Base-by-base conservation (phyloP, 2,329 filamentous ascomycete genomes). In the Pseudogymnoascus sp. region DNA sequence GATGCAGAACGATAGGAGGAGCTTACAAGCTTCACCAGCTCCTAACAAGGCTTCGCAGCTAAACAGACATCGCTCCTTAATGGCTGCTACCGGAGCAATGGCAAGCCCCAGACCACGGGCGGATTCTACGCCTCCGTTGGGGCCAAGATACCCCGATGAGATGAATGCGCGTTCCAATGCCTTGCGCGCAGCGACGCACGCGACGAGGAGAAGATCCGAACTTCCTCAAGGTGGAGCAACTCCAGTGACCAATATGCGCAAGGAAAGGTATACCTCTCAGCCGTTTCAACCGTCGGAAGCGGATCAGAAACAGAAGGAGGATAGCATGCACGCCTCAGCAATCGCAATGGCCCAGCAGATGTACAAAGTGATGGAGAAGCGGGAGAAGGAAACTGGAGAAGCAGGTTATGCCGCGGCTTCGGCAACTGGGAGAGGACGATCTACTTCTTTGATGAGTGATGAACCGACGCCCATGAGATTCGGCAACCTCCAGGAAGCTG, bases 281-380 rank as follows among this genome's bases (percentile, higher is more conserved):
- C 91, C 92, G 3, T 87, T 87, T 0, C 84, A 95, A 2, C 80
- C 84, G 27, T 77, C 83, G 1, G 90, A 95, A 70, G 76, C 85
- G 0, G 87, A 94, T 41, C 91, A 96, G 69, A 83, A 86, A 72
- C 86, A 83, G 65, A 84, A 83, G 63, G 83, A 87, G 48, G 88
- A 91, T 67, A 85, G 86, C 4, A 78, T 96, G 2, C 88, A 88
- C 66, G 90, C 91, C 31, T 93, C 91, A 17, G 91, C 92, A 2
- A 79, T 96, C 2, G 90, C 89, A 9, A 96, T 97, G 91, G 92
- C 92, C 5, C 89, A 88, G 74, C 85, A 88, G 68, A 93, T 96
- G 86, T 96, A 92, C 71, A 83, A 79, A 9, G 79, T 84, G 35
- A 87, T 91, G 67, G 84, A 90, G 65, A 83, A 76, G 65, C 77